Conservation (phyloP, 2,329 filamentous ascomycete genomes). For the Neonectria hederae region DNA sequence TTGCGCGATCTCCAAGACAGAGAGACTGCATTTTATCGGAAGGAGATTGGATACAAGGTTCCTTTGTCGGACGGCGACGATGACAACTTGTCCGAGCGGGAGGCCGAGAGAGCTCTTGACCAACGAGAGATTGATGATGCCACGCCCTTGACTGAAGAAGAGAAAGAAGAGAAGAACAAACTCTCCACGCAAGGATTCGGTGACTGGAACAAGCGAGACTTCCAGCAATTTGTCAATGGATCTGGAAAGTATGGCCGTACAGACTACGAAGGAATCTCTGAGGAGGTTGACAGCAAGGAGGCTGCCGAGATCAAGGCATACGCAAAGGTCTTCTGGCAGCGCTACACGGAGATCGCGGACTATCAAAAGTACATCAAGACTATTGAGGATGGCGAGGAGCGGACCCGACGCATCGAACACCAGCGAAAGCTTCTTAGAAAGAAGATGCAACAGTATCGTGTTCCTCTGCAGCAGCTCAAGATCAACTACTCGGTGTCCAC, state of each 20-base stretch:
- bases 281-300: slow-evolving; percentile 91
- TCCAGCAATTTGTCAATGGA: slow-evolving; percentile 97
- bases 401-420: slow-evolving; percentile 86
- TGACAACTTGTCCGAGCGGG: slow-evolving; percentile 84
- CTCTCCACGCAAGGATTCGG: slow-evolving; percentile 88
- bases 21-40: slow-evolving; percentile 94
- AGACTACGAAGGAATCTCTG: slow-evolving; percentile 85
- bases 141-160: slow-evolving; percentile 85
- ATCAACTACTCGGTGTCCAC: slow-evolving; percentile 99
- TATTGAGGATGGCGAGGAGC: slow-evolving; percentile 93
- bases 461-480: slow-evolving; percentile 96
- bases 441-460: slow-evolving; percentile 97
- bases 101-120: slow-evolving; percentile 86
- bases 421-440: slow-evolving; percentile 92
- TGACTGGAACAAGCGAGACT: slow-evolving; percentile 96
- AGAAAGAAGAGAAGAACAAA: slow-evolving; percentile 84
- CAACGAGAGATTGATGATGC: slow-evolving; percentile 95
- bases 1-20: slow-evolving; percentile 92
- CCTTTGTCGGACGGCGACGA: slow-evolving; percentile 89
- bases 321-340: slow-evolving; percentile 95
- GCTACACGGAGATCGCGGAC: slow-evolving; percentile 89
- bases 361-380: slow-evolving; percentile 88
- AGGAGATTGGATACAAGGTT: slow-evolving; percentile 95
- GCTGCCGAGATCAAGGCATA: slow-evolving; percentile 88
- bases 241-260: slow-evolving; percentile 91